Percentiles rank a stretch among this genome's conserved stretches.
phyloP scores from a whole-genome alignment of 352 stramenopile species.

The Globisporangium sylvaticum region DNA sequence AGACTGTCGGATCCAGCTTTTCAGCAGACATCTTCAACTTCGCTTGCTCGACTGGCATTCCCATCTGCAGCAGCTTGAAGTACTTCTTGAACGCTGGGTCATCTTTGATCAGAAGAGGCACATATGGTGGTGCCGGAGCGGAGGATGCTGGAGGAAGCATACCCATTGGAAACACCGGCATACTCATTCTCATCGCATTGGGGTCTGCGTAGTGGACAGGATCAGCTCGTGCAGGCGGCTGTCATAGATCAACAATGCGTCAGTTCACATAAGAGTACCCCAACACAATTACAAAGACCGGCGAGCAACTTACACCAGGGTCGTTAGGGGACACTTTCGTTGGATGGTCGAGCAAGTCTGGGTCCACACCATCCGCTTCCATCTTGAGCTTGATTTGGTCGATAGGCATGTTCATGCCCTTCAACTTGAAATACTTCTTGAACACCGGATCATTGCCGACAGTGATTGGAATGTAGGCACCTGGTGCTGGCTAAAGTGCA shows the following conservation, averaged over 20 bases:
- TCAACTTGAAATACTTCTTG: constrained; percentile 87
- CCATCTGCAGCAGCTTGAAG: constrained; percentile 81
- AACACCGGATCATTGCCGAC: constrained; percentile 75
- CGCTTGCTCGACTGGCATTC: constrained; percentile 78
- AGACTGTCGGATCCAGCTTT: constrained; percentile 47
- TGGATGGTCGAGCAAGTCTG: constrained; percentile 58
- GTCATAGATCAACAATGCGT: constrained; percentile 1
- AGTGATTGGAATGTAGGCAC: constrained; percentile 64
- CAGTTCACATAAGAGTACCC: background rate
- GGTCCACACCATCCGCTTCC: constrained; percentile 71
- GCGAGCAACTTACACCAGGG: constrained; percentile 45
- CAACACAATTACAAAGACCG: background rate
- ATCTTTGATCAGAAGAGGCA: constrained; percentile 70
- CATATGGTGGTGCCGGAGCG: constrained; percentile 35
- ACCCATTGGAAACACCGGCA: constrained; percentile 22
- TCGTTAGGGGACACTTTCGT: constrained; percentile 74
- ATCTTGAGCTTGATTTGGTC: constrained; percentile 88
- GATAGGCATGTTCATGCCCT: constrained; percentile 74
- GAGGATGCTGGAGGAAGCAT: constrained; percentile 19
- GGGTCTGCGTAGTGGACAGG: background rate
- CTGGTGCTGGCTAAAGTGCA: constrained; percentile 43
- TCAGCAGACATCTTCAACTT: constrained; percentile 83
- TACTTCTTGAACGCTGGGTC: constrained; percentile 75
- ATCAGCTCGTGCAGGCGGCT: constrained; percentile 22
- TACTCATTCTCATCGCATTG: constrained; percentile 20